Evolutionary conservation across 257 asterid genomes (phyloP).

Genomic region (Solanum pennellii): DNA sequence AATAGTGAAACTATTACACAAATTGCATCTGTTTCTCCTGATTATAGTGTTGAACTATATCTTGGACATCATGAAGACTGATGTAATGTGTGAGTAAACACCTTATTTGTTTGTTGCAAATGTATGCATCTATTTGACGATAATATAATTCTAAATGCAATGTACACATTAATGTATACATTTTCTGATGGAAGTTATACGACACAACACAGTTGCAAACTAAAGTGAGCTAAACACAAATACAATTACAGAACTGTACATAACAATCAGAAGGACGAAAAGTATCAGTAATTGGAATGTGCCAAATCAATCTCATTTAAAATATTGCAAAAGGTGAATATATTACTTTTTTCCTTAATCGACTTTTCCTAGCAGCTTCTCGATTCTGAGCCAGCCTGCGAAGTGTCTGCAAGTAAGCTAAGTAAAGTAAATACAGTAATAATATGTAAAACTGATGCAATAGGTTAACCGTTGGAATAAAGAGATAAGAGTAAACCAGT

Average conservation of each 20-base stretch:
- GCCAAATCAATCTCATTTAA: neutral
- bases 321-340: neutral
- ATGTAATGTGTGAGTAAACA: neutral
- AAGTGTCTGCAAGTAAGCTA: slow-evolving; percentile 35
- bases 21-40: neutral
- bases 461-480: neutral
- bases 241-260: neutral
- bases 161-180: neutral
- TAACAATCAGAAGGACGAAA: neutral
- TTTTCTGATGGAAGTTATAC: neutral
- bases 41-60: neutral
- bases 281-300: neutral
- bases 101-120: neutral
- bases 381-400: slow-evolving; percentile 95
- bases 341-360: slow-evolving; percentile 79
- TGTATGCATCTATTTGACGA: neutral
- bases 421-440: neutral
- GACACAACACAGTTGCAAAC: neutral
- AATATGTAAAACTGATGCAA: neutral
- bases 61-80: neutral
- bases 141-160: neutral
- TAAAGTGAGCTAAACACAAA: neutral
- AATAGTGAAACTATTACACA: neutral
- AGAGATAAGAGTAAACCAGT: neutral
- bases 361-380: slow-evolving; percentile 94